Evolutionary conservation across 2,329 filamentous ascomycete genomes (phyloP), one percentile per base, ranked within the genome.

Genomic region (Orbilia ellipsospora): DNA sequence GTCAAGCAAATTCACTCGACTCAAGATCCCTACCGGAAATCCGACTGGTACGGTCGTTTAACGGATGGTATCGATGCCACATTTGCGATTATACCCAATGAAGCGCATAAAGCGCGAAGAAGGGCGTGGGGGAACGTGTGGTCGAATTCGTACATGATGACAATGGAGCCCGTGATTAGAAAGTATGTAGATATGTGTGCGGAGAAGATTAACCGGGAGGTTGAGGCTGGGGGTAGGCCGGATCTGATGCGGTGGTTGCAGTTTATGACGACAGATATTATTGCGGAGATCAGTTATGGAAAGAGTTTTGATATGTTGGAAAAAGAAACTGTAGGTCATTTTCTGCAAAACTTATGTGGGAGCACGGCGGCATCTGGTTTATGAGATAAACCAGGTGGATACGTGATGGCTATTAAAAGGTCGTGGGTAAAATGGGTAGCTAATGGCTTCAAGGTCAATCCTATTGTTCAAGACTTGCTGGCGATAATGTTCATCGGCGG

Each of bases 271-370:
- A 66, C 44, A 13, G 68, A 73, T 51, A 51, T 51, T 13, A 66
- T 73, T 13, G 55, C 28, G 7, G 68, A 66, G 12, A 26, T 73
- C 26, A 26, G 31, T 18, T 73, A 44, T 44, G 68, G 68, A 5
- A 65, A 48, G 18, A 55, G 55, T 50, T 61, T 73, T 15, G 68
- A 50, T 15, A 61, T 73, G 55, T 16, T 73, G 26, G 55, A 48
- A n/a, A 56, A 62, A 7, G 60, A 57, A 15, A 65, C 28, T 1
- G 67, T 72, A 44, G 45, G 36, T 68, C 20, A 42, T 44, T 28
- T 5, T 23, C 18, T 44, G 31, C 31, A n/a, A n/a, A n/a, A n/a
- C n/a, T n/a, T n/a, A n/a, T n/a, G n/a, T n/a, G n/a, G n/a, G n/a
- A n/a, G n/a, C n/a, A n/a, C 3, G 28, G 7, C 28, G 28, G 28